phyloP scores from a whole-genome alignment of 2,329 filamentous ascomycete genomes.

The Capronia epimyces region DNA sequence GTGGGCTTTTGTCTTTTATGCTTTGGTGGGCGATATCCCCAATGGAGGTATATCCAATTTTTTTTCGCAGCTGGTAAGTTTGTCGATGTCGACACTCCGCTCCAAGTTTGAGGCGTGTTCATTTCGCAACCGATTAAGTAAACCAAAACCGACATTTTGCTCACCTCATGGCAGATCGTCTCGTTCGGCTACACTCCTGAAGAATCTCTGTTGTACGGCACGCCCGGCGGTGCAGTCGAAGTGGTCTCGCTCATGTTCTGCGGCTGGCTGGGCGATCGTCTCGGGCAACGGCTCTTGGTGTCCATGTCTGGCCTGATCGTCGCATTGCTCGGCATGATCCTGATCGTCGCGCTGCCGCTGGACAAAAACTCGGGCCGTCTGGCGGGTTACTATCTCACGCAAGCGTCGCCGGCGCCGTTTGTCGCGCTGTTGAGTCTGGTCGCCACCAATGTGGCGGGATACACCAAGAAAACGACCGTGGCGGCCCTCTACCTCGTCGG shows the following conservation, averaged over 20 bases:
- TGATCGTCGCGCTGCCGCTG: conserved; percentile 51
- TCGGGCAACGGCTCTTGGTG: conserved; percentile 54
- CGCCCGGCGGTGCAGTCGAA: conserved; percentile 61
- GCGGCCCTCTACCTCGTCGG: conserved; percentile 46
- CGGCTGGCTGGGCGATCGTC: conserved; percentile 54
- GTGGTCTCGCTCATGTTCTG: conserved; percentile 53
- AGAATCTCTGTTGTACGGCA: conserved; percentile 60
- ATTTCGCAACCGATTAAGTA: too few relatives aligned
- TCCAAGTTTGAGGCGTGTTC: too few relatives aligned
- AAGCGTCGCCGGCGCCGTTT: conserved; percentile 56
- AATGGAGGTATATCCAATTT: conserved; percentile 58
- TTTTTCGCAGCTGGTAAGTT: conserved; percentile 50
- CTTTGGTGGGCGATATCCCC: conserved; percentile 53
- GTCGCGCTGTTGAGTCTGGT: conserved; percentile 60
- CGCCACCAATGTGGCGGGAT: conserved; percentile 54
- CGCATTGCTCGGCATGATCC: conserved; percentile 27
- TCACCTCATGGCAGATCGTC: too few relatives aligned
- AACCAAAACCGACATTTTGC: too few relatives aligned
- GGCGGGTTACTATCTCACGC: conserved; percentile 61
- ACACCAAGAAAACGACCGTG: conserved; percentile 52
- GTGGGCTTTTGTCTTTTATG: conserved; percentile 57
- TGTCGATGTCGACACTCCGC: too few relatives aligned
- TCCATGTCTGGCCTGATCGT: conserved; percentile 44
- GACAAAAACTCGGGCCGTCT: conserved; percentile 55
- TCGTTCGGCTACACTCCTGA: conserved; percentile 61